Evolutionary conservation across 495 filamentous ascomycete genomes (phyloP).

Genomic region (Echria macrotheca): DNA sequence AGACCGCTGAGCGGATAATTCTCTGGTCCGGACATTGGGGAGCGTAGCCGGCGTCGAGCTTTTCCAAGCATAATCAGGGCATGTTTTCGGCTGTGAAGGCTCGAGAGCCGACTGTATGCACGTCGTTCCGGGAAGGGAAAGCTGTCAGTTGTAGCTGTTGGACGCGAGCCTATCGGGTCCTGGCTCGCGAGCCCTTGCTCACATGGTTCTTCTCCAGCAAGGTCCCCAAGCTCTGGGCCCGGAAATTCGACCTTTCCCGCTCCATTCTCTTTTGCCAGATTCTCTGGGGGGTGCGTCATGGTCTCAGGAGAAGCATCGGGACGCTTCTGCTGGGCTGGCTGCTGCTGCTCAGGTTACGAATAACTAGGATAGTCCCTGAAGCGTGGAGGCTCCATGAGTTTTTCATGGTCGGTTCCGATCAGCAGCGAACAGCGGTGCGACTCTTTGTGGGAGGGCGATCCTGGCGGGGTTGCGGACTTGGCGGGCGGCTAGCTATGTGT

Average conservation of each 20-base stretch:
- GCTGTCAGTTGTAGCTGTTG: not conserved
- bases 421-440: not conserved
- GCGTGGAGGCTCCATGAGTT: too few relatives aligned
- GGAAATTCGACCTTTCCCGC: not conserved
- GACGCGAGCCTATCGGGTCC: constrained; percentile 15
- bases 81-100: constrained; percentile 10
- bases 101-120: constrained; percentile 11
- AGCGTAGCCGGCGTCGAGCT: too few relatives aligned
- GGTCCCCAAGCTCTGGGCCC: not conserved
- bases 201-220: not conserved
- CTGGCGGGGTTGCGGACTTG: too few relatives aligned
- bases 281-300: not conserved
- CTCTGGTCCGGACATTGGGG: too few relatives aligned
- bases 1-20: too few relatives aligned
- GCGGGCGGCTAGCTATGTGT: too few relatives aligned
- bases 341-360: too few relatives aligned
- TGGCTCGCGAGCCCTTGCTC: constrained; percentile 1
- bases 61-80: not conserved
- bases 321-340: not conserved
- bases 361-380: not conserved
- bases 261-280: not conserved
- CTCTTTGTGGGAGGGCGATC: constrained; percentile 1
- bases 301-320: not conserved
- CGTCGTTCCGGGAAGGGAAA: constrained; percentile 11
- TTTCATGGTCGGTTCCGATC: too few relatives aligned